These are phyloP conservation scores for Salix udensis DNA, from an alignment of 345 rosid genomes.

Conservation along the genomic window DNA sequence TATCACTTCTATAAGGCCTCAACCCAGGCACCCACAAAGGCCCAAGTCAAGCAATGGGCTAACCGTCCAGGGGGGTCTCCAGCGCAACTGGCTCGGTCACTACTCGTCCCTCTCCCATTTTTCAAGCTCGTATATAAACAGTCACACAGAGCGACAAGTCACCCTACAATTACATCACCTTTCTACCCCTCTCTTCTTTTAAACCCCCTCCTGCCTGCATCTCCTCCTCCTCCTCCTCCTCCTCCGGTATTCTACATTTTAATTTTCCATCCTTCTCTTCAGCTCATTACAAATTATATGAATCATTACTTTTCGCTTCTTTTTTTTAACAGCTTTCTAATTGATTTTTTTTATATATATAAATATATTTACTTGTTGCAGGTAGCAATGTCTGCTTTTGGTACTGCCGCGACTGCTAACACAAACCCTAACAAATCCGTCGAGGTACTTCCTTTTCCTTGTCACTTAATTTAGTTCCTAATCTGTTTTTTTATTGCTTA, in stretches of 20 bases:
- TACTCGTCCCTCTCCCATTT: background rate
- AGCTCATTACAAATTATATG: background rate
- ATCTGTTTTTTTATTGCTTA: background rate
- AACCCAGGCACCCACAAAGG: background rate
- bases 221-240: background rate
- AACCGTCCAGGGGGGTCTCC: background rate
- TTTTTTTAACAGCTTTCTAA: background rate
- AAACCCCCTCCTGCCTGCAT: background rate
- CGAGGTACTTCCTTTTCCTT: constrained; percentile 41
- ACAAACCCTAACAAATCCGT: constrained; percentile 75
- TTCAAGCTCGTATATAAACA: background rate
- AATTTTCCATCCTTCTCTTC: background rate
- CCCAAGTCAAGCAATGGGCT: no score
- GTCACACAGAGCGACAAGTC: background rate
- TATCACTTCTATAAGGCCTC: no score
- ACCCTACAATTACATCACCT: background rate
- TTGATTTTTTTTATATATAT: background rate
- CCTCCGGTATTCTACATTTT: background rate
- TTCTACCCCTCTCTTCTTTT: background rate
- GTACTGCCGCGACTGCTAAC: constrained; percentile 41
- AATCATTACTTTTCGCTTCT: background rate
- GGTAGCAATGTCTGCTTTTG: constrained; percentile 54
- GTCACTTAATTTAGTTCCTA: background rate
- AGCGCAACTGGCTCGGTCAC: background rate
- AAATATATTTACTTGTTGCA: background rate